Evolutionary conservation across 345 rosid species (phyloP).

Genomic region (Pugionium dolabratum): DNA sequence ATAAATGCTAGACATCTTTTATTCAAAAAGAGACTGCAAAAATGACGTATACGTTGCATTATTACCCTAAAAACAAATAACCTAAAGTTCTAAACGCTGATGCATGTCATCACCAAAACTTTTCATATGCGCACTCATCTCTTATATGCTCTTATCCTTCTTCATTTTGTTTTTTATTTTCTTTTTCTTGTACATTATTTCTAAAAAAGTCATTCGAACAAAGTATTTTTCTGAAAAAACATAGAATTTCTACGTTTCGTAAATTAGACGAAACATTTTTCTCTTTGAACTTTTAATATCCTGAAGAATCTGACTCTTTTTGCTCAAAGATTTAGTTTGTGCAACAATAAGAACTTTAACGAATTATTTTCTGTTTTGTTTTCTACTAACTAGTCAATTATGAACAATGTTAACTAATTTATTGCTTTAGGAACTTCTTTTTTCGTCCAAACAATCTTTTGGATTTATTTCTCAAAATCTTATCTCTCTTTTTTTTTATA

Average conservation of each 20-base stretch:
- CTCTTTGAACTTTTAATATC: background rate
- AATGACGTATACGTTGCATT: conserved; percentile 23
- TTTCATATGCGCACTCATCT: conserved; percentile 26
- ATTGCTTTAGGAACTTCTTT: conserved; percentile 18
- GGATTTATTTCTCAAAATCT: background rate
- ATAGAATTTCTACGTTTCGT: background rate
- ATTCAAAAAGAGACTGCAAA: conserved; percentile 31
- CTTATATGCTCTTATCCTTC: conserved; percentile 15
- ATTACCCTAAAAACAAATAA: conserved; percentile 19
- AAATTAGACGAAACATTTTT: background rate
- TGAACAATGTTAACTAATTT: conserved; percentile 21
- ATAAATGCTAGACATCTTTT: conserved; percentile 32
- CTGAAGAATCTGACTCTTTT: background rate
- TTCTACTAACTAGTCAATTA: conserved; percentile 5
- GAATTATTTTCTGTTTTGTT: conserved; percentile 1
- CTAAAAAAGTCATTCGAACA: background rate
- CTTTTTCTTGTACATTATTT: background rate
- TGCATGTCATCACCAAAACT: conserved; percentile 30
- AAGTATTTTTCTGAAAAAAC: background rate
- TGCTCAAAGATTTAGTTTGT: conserved; percentile 4
- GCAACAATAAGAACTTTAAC: background rate
- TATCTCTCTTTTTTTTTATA: too few relatives aligned
- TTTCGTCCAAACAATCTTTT: conserved; percentile 25
- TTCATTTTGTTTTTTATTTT: background rate
- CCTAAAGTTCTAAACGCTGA: conserved; percentile 21